Percentiles rank a stretch among this genome's conserved stretches.
These are phyloP conservation scores for Alloascoidea hylecoeti DNA, from an alignment of 805 yeast species.

Conservation along the genomic window DNA sequence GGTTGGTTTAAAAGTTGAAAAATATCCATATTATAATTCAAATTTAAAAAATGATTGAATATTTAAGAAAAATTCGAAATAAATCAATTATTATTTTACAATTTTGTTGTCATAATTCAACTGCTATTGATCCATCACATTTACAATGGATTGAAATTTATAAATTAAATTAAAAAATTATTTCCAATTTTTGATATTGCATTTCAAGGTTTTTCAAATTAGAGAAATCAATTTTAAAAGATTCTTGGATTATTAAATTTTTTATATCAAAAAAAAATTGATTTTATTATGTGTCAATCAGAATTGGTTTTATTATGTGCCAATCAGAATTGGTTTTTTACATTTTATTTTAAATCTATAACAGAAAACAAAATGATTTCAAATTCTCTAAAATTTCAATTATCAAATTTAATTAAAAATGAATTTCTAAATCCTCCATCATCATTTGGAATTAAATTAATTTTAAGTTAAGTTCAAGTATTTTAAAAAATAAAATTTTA, in stretches of 20 bases:
- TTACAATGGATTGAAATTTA: conserved; percentile 71
- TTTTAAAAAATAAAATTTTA: conserved; percentile 54
- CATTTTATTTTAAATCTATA: conserved; percentile 49
- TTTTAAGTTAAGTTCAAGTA: conserved; percentile 72
- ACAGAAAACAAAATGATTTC: conserved; percentile 27
- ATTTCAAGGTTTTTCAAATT: conserved; percentile 94
- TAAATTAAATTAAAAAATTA: conserved; percentile 49
- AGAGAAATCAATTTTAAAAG: too few relatives aligned
- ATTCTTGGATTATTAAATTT: conserved; percentile 67
- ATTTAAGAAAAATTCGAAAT: conserved; percentile 51
- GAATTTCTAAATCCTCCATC: conserved; percentile 94
- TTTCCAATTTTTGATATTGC: conserved; percentile 87
- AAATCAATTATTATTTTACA: conserved; percentile 80
- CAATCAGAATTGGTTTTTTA: conserved; percentile 92
- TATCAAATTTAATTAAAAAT: conserved; percentile 61
- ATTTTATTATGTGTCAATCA: conserved; percentile 74
- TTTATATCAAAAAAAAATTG: conserved; percentile 34
- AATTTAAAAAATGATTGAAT: conserved; percentile 48
- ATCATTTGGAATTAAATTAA: conserved; percentile 89
- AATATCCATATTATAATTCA: conserved; percentile 81
- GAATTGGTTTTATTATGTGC: conserved; percentile 51
- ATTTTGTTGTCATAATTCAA: conserved; percentile 97
- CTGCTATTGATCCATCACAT: conserved; percentile 85
- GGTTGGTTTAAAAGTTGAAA: conserved; percentile 50
- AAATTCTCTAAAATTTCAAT: conserved; percentile 57